These are phyloP conservation scores for Diplodia scrobiculata DNA, from an alignment of 2,329 filamentous ascomycete genomes.

Conservation along the genomic window DNA sequence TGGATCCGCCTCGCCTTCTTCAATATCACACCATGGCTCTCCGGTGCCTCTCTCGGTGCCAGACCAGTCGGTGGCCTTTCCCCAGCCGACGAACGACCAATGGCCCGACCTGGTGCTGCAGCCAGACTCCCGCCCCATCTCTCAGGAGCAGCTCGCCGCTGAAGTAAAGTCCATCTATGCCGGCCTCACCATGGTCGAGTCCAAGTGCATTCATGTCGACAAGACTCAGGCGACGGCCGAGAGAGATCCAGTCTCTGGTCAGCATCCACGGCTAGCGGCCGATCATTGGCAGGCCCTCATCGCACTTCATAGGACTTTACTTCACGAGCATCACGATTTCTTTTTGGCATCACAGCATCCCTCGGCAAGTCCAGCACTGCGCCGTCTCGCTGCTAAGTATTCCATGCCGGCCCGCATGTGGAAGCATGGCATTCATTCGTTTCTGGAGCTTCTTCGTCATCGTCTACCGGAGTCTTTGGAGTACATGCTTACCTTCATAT, in stretches of 20 bases:
- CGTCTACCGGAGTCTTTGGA: constrained; percentile 75
- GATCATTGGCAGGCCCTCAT: constrained; percentile 86
- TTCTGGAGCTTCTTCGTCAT: constrained; percentile 68
- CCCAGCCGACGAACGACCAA: constrained; percentile 38
- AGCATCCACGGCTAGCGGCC: constrained; percentile 50
- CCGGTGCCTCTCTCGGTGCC: constrained; percentile 29
- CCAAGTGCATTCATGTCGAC: constrained; percentile 82
- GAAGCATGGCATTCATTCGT: constrained; percentile 86
- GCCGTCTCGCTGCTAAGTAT: constrained; percentile 74
- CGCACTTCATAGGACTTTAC: constrained; percentile 73
- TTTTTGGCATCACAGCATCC: constrained; percentile 88
- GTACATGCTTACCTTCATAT: constrained; percentile 89
- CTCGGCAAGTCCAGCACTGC: constrained; percentile 67
- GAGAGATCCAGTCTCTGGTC: constrained; percentile 52
- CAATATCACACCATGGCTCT: constrained; percentile 27
- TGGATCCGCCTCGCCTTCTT: constrained; percentile 2
- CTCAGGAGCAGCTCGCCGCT: constrained; percentile 74
- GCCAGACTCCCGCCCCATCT: constrained; percentile 68
- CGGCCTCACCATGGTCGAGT: constrained; percentile 81
- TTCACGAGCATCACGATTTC: constrained; percentile 67
- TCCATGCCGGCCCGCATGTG: constrained; percentile 93
- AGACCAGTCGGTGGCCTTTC: constrained; percentile 41
- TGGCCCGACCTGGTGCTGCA: constrained; percentile 55
- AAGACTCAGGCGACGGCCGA: constrained; percentile 60
- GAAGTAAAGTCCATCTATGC: constrained; percentile 85